phyloP scores from a whole-genome alignment of 148 eudicot species.

The Vaccinium darrowii region DNA sequence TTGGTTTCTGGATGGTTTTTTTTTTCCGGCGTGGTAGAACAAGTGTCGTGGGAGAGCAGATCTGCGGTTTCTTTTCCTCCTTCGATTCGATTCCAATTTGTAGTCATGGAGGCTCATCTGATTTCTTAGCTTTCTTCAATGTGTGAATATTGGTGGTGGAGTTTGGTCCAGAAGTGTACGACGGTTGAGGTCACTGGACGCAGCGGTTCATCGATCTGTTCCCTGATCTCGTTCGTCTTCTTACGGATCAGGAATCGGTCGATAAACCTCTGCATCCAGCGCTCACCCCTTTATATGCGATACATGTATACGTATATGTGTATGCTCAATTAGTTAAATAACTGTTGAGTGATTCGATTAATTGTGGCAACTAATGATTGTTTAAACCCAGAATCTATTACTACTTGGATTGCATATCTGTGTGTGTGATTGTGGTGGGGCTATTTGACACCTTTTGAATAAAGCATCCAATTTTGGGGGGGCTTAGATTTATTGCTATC shows the following conservation, averaged over 20 bases:
- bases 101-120: neutral
- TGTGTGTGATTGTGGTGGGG: neutral
- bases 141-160: neutral
- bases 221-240: conserved; percentile 28
- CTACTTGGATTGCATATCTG: neutral
- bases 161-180: neutral
- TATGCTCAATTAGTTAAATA: neutral
- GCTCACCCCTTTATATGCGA: conserved; percentile 22
- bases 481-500: neutral
- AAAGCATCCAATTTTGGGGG: neutral
- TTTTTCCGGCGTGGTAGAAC: too few relatives aligned
- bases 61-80: neutral
- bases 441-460: neutral
- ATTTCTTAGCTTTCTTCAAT: neutral
- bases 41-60: neutral
- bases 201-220: conserved; percentile 93
- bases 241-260: conserved; percentile 53
- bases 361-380: neutral
- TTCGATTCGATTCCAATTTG: neutral
- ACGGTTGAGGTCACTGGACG: conserved; percentile 60
- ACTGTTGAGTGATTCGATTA: neutral
- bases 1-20: too few relatives aligned
- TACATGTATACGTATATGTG: neutral
- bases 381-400: neutral
- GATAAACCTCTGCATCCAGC: conserved; percentile 97